Evolutionary conservation across 1,284 basidiomycete species (phyloP), one percentile per base, ranked within the genome.

Genomic region (Fereydounia khargensis): DNA sequence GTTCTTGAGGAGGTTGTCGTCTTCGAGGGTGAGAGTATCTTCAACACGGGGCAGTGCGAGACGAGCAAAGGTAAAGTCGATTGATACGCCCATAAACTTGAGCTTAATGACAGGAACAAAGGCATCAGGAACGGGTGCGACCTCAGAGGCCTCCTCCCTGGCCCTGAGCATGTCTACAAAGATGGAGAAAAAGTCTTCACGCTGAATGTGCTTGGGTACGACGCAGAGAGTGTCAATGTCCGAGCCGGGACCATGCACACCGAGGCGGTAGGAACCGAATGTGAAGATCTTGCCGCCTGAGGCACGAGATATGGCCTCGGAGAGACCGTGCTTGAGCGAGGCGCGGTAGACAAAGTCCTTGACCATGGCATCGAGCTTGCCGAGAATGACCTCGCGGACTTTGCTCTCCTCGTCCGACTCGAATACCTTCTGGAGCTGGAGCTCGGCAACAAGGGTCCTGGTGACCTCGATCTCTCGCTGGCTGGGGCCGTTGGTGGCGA

Each of bases 181-280:
- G 27, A 87, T 82, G 0, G 86, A 85, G 71, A 97, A 97, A 79
- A 98, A 98, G 79, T 98, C 91, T 69, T 96, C 91, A 57, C 90
- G 83, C 56, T 86, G 87, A 44, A 98, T 87, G 77, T 97, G 91
- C 77, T 91, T 90, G 5, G 94, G 94, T 22, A 95, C 95, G 21
- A 98, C 94, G 76, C 91, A 91, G 25, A 99, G 81, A n/a, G 92
- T 97, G 80, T 99, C 94, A 76, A 99, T 97, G 84, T 98, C 94
- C 35, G 87, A 84, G 8, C 91, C 89, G 25, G 95, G 94, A 11
- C 90, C 90, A 77, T 98, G 95, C 13, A 98, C 94, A 47, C 94
- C 94, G 33, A 99, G 81, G 24, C 70, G 65, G 36, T 73, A 70
- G 40, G 91, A 95, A 28, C 95, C 94, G 76, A 96, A 99, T 3